A percentile compares a stretch with the other conserved stretches of the same genome.
These are phyloP conservation scores for Gnetum montanum DNA, from an alignment of 75 land plant species.

Conservation along the genomic window DNA sequence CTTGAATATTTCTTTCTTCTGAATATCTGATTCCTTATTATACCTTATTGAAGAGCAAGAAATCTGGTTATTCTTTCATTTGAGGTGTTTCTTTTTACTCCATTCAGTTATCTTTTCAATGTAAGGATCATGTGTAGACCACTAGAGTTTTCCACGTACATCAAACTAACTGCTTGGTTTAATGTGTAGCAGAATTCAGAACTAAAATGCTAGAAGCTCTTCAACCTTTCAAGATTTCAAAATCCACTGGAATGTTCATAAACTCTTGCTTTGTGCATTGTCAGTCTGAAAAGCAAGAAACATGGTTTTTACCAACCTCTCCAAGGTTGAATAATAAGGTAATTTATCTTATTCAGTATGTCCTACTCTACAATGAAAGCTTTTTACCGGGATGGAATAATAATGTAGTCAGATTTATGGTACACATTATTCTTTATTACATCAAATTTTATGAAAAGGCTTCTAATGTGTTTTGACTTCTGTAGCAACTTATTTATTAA, in stretches of 20 bases:
- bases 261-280: conserved; percentile 75
- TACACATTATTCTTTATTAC: neutral
- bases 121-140: too few relatives aligned
- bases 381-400: neutral
- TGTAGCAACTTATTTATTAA: neutral
- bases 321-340: conserved; percentile 61
- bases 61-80: too few relatives aligned
- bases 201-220: conserved; percentile 35
- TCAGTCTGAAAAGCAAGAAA: conserved; percentile 42
- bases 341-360: neutral
- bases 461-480: neutral
- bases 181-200: conserved; percentile 50
- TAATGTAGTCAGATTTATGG: too few relatives aligned
- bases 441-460: neutral
- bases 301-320: conserved; percentile 63
- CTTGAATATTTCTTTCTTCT: too few relatives aligned
- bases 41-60: too few relatives aligned
- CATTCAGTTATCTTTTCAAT: too few relatives aligned
- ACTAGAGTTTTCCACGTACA: too few relatives aligned
- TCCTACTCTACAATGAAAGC: neutral
- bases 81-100: too few relatives aligned
- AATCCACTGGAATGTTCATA: conserved; percentile 45
- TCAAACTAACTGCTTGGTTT: too few relatives aligned
- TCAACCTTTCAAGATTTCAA: conserved; percentile 27
- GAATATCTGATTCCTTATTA: too few relatives aligned